These are phyloP conservation scores for Nelumbo lutea DNA, from an alignment of 164 flowering plant species.

Conservation along the genomic window DNA sequence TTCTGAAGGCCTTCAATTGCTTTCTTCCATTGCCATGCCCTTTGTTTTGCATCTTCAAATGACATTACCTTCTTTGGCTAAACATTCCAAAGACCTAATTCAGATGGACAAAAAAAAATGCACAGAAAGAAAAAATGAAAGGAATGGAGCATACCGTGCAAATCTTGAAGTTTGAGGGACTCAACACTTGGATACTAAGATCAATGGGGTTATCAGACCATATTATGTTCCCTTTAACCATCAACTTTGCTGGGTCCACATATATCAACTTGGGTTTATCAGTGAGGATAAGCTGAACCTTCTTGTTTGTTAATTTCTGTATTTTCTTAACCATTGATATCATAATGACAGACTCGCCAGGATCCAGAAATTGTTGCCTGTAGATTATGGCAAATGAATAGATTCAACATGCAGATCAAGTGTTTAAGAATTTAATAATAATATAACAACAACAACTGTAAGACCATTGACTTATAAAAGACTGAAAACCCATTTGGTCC, in stretches of 20 bases:
- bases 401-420: not conserved
- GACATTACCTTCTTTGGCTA: conserved; percentile 92
- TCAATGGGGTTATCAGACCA: conserved; percentile 91
- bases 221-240: conserved; percentile 70
- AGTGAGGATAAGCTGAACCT: conserved; percentile 98
- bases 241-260: conserved; percentile 80
- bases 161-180: conserved; percentile 80
- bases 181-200: conserved; percentile 70
- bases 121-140: not conserved
- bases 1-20: conserved; percentile 89
- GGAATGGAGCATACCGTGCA: conserved; percentile 50
- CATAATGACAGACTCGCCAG: conserved; percentile 95
- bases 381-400: conserved; percentile 4
- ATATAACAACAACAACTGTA: too few species aligned
- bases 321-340: conserved; percentile 92
- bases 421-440: too few species aligned
- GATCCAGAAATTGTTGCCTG: conserved; percentile 96
- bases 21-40: conserved; percentile 93
- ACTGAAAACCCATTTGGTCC: too few species aligned
- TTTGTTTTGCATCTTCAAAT: conserved; percentile 89
- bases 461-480: too few species aligned
- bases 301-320: conserved; percentile 83
- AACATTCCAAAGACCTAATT: conserved; percentile 12
- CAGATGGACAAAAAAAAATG: not conserved
- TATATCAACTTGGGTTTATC: conserved; percentile 91